A percentile compares a stretch with the other conserved stretches of the same genome.
phyloP scores from a whole-genome alignment of 495 filamentous ascomycete species.

The Podospora didyma region DNA sequence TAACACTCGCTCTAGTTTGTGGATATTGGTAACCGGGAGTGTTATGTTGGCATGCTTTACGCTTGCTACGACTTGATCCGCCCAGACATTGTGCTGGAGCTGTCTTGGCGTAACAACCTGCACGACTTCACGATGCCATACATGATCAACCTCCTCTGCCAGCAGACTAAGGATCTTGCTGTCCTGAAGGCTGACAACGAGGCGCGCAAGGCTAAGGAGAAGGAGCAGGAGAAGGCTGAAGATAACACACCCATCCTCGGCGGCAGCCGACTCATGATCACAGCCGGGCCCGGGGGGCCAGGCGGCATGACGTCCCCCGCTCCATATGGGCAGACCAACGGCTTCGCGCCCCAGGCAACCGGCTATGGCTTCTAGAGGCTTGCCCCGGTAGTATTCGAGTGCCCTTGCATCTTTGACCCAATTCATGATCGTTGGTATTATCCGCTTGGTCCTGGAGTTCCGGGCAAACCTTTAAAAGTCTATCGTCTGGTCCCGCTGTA shows the following conservation, averaged over 20 bases:
- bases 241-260: slow-evolving; percentile 92
- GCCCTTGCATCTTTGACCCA: slow-evolving; percentile 23
- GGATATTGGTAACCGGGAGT: slow-evolving; percentile 97
- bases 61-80: slow-evolving; percentile 97
- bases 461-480: slow-evolving; percentile 9
- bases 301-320: slow-evolving; percentile 50
- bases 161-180: slow-evolving; percentile 83
- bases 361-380: slow-evolving; percentile 53
- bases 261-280: slow-evolving; percentile 91
- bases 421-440: slow-evolving; percentile 13
- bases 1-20: slow-evolving; percentile 70
- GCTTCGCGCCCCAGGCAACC: slow-evolving; percentile 75
- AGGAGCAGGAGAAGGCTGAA: slow-evolving; percentile 80
- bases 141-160: slow-evolving; percentile 96
- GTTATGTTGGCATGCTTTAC: slow-evolving; percentile 98
- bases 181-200: slow-evolving; percentile 93
- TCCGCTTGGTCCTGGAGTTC: slow-evolving; percentile 8
- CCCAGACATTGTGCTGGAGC: slow-evolving; percentile 85
- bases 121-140: slow-evolving; percentile 99
- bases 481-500: slow-evolving; percentile 4
- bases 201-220: slow-evolving; percentile 86
- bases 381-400: slow-evolving; percentile 18
- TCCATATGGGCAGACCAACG: slow-evolving; percentile 70
- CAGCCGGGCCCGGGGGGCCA: slow-evolving; percentile 70
- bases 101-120: slow-evolving; percentile 94